Base-by-base conservation (phyloP, 176 grass and related monocot species). In the Hordeum marinum region DNA sequence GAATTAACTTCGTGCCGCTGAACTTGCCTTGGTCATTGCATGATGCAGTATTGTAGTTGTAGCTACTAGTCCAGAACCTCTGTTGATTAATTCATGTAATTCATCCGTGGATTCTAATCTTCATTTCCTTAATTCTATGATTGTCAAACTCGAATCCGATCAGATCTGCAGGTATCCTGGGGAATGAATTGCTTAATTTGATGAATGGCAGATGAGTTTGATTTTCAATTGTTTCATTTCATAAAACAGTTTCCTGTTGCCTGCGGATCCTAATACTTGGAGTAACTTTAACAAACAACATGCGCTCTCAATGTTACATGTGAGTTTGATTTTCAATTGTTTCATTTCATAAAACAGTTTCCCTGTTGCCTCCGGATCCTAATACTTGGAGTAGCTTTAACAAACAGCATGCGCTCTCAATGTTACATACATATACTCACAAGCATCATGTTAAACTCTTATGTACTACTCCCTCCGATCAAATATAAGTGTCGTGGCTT, bases 11-110 rank as follows among this genome's bases (percentile, higher is more conserved):
- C 50, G 75, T 86, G 41, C 68, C 32, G 29, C 84, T 69, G 69
- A 50, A 62, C 82, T 68, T 50, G 39, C 36, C 77, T 79, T 73
- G 80, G 66, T 87, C 88, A 90, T 90, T 80, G 84, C 74, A 90
- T 87, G 88, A 81, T 89, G 46, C 46, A 50, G 88, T 83, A 40
- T 83, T 79, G 76, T 83, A 78, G 23, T 14, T 74, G 42, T 17
- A 9, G 70, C 70, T 74, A 74, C 70, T 74, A 18, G 52, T 73
- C 71, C 62, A 83, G 57, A 41, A 79, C 57, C 57, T 64, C 25
- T 79, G 73, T n/a, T 59, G 66, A 75, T 80, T 82, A 50, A 73
- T 83, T 24, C 52, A 71, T 71, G 70, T 82, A 54, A 69, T 69
- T 39, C 40, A 45, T 45, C 36, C 26, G 26, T 50, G 27, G 66